These are phyloP conservation scores for Neonectria ditissima DNA, from an alignment of 2,329 filamentous ascomycete genomes.

Conservation along the genomic window DNA sequence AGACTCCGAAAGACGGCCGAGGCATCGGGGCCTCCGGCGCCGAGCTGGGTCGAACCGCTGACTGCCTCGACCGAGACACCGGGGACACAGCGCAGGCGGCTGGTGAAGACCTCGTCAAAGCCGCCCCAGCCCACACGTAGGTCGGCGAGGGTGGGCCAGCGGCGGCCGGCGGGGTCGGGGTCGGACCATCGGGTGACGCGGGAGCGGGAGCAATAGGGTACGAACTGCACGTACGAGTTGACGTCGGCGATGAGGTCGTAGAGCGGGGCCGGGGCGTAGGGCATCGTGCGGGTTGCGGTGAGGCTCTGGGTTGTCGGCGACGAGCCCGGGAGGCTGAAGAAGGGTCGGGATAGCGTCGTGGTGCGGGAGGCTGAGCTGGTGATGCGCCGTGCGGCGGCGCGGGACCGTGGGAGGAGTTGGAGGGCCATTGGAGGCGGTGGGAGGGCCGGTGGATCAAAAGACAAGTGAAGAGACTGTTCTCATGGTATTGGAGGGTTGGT, in stretches of 20 bases:
- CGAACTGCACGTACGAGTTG: constrained; percentile 83
- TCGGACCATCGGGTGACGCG: constrained; percentile 80
- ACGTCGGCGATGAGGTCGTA: constrained; percentile 92
- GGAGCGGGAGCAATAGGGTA: constrained; percentile 89
- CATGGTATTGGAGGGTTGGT: constrained; percentile 15
- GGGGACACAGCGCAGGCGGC: constrained; percentile 81
- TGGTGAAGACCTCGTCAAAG: constrained; percentile 86
- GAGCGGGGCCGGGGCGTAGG: constrained; percentile 76
- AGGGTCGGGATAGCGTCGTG: constrained; percentile 49
- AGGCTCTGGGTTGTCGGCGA: constrained; percentile 68
- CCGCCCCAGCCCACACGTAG: constrained; percentile 88
- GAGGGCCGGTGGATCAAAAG: background rate
- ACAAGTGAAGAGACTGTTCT: background rate
- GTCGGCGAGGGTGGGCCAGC: constrained; percentile 80
- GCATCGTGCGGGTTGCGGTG: constrained; percentile 79
- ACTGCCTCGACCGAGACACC: constrained; percentile 81
- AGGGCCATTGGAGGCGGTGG: constrained; percentile 33
- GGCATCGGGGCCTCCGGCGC: constrained; percentile 55
- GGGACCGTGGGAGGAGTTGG: constrained; percentile 25
- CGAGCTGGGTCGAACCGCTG: constrained; percentile 66
- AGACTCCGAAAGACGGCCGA: constrained; percentile 74
- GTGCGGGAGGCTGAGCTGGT: constrained; percentile 33
- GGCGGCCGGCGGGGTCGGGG: constrained; percentile 60
- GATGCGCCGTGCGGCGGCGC: constrained; percentile 29
- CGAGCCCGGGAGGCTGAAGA: constrained; percentile 50